These are phyloP conservation scores for Volvariella surrecta DNA, from an alignment of 1,284 basidiomycete genomes.

Conservation along the genomic window DNA sequence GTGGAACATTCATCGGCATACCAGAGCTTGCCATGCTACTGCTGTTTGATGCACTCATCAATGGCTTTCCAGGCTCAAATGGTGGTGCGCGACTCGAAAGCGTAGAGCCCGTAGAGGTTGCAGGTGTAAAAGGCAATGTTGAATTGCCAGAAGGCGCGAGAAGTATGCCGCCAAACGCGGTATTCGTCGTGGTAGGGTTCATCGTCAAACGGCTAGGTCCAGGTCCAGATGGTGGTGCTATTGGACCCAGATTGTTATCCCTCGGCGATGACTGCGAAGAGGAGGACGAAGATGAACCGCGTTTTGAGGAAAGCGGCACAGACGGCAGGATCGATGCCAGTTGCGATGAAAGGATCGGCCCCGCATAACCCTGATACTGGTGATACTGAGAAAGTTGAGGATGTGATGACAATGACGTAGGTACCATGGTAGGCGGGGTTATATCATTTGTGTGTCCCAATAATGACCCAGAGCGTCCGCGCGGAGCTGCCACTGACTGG, in stretches of 20 bases:
- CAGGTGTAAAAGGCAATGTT: slow-evolving; percentile 6
- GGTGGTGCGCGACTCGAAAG: slow-evolving; percentile 42
- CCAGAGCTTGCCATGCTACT: neutral
- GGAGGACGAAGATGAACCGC: slow-evolving; percentile 3
- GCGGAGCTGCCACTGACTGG: neutral
- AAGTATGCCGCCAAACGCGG: neutral
- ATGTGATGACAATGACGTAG: too few species aligned
- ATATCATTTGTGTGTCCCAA: too few species aligned
- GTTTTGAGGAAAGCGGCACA: neutral
- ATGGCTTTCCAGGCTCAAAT: slow-evolving; percentile 33
- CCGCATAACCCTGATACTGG: too few species aligned
- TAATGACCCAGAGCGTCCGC: neutral
- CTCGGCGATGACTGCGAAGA: slow-evolving; percentile 7
- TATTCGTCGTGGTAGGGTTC: neutral
- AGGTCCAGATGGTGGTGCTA: slow-evolving; percentile 10
- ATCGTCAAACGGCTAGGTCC: slow-evolving; percentile 7
- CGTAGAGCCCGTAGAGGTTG: slow-evolving; percentile 23
- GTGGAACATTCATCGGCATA: neutral
- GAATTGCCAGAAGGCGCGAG: neutral
- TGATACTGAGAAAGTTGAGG: too few species aligned
- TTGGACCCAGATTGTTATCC: too few species aligned
- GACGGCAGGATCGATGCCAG: neutral
- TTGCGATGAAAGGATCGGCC: neutral
- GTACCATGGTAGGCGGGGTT: too few species aligned
- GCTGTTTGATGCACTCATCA: neutral